These are phyloP conservation scores for Neurospora terricola DNA, from an alignment of 495 filamentous ascomycete species.

Conservation along the genomic window DNA sequence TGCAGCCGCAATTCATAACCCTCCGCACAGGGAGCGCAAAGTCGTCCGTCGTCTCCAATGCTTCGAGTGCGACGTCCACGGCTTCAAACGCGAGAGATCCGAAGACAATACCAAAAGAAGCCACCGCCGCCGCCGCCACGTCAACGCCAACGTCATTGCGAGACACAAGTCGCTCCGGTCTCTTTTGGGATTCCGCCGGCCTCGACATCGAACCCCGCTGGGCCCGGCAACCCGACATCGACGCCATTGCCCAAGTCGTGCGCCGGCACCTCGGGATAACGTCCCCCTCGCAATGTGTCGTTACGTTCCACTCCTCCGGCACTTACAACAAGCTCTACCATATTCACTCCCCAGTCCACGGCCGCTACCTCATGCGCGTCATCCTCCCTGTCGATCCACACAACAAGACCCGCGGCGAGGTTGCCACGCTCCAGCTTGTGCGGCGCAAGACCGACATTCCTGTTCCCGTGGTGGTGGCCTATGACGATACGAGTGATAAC, in stretches of 20 bases:
- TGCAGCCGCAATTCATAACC: background rate
- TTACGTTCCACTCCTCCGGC: slow-evolving; percentile 18
- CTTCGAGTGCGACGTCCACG: background rate
- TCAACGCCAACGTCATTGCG: background rate
- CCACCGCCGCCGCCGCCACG: background rate
- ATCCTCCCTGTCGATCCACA: slow-evolving; percentile 43
- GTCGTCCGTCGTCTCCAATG: background rate
- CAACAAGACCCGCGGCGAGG: slow-evolving; percentile 45
- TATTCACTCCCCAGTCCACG: slow-evolving; percentile 12
- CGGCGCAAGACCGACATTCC: slow-evolving; percentile 37
- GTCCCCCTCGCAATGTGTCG: slow-evolving; percentile 6
- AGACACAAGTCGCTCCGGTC: slow-evolving; percentile 17
- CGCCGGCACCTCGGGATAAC: slow-evolving; percentile 16
- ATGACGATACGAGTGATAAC: slow-evolving; percentile 35
- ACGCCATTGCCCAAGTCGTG: slow-evolving; percentile 15
- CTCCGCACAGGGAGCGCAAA: background rate
- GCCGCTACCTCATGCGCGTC: slow-evolving; percentile 38
- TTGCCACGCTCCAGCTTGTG: slow-evolving; percentile 43
- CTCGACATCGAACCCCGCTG: slow-evolving; percentile 18
- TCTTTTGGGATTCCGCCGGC: slow-evolving; percentile 18
- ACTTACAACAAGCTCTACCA: slow-evolving; percentile 28
- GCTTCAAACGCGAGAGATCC: background rate
- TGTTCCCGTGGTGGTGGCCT: slow-evolving; percentile 39
- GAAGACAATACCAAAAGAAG: background rate
- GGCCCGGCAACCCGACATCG: slow-evolving; percentile 19